Percentiles rank a stretch among this genome's conserved stretches.
phyloP scores from a whole-genome alignment of 345 rosid genomes.

The Bruguiera parviflora region DNA sequence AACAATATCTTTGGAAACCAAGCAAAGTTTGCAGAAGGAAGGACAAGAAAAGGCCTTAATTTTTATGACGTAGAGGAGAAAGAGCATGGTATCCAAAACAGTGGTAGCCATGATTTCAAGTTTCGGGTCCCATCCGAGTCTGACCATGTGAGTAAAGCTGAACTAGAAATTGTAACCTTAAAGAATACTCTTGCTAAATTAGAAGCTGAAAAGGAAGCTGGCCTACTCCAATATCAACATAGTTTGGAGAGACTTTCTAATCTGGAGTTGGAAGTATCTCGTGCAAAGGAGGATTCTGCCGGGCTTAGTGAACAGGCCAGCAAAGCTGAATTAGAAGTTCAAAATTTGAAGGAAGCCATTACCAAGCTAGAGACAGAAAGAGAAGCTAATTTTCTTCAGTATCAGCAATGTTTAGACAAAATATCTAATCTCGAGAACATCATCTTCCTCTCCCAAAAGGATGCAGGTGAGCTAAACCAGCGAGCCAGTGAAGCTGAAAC shows the following conservation, averaged over 20 bases:
- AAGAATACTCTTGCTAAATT: conserved; percentile 75
- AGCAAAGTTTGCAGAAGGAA: conserved; percentile 42
- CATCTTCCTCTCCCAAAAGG: conserved; percentile 47
- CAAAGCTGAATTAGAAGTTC: conserved; percentile 75
- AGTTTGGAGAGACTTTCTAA: conserved; percentile 66
- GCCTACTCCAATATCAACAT: conserved; percentile 58
- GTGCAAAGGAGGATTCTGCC: conserved; percentile 61
- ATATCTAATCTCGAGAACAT: conserved; percentile 54
- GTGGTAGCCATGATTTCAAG: conserved; percentile 34
- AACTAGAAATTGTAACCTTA: conserved; percentile 64
- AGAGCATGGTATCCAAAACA: conserved; percentile 25
- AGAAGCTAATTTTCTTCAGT: conserved; percentile 57
- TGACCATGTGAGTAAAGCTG: conserved; percentile 61
- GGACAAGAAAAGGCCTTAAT: conserved; percentile 72
- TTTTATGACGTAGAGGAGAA: conserved; percentile 59
- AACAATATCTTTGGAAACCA: conserved; percentile 38
- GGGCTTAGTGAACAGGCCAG: conserved; percentile 60
- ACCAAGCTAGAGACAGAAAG: conserved; percentile 56
- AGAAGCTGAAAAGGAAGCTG: conserved; percentile 90
- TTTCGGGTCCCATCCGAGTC: conserved; percentile 48
- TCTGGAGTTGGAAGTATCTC: conserved; percentile 69
- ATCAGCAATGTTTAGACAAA: conserved; percentile 69
- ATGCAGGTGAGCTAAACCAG: conserved; percentile 56
- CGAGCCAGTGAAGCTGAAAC: conserved; percentile 60
- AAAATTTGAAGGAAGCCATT: conserved; percentile 58